A percentile compares a stretch with the other conserved stretches of the same genome.
phyloP scores from a whole-genome alignment of 495 filamentous ascomycete species.

The Penicillium samsonianum region DNA sequence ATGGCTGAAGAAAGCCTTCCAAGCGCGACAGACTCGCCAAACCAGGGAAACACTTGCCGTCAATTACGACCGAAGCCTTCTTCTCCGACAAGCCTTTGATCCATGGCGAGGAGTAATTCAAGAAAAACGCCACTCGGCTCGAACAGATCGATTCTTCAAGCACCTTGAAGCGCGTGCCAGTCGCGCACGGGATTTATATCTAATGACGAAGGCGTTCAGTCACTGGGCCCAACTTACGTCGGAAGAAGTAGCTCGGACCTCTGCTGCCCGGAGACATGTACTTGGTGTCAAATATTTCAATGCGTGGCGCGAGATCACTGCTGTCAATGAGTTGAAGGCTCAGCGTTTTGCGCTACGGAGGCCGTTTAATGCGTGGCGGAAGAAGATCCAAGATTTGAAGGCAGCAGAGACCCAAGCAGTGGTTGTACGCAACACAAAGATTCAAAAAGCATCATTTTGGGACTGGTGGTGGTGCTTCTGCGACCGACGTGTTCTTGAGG shows the following conservation, averaged over 20 bases:
- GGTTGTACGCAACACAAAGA: constrained; percentile 42
- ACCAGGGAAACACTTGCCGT: constrained; percentile 52
- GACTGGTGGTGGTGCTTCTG: constrained; percentile 59
- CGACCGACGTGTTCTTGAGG: constrained; percentile 55
- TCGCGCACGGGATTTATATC: constrained; percentile 63
- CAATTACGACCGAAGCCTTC: constrained; percentile 51
- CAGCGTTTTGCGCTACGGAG: constrained; percentile 59
- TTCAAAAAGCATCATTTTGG: constrained; percentile 51
- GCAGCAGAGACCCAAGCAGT: constrained; percentile 43
- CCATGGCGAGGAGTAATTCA: constrained; percentile 56
- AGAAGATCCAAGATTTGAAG: constrained; percentile 37
- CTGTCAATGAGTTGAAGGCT: constrained; percentile 67
- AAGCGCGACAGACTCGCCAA: constrained; percentile 43
- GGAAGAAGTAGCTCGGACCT: constrained; percentile 60
- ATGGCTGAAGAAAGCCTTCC: constrained; percentile 56
- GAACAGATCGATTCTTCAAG: constrained; percentile 62
- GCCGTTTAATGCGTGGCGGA: constrained; percentile 59
- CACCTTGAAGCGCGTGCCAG: constrained; percentile 61
- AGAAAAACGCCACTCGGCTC: constrained; percentile 46
- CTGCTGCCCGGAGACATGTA: constrained; percentile 65
- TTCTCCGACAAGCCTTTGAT: constrained; percentile 59
- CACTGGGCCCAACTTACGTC: constrained; percentile 68
- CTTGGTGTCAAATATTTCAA: constrained; percentile 73
- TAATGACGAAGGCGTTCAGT: constrained; percentile 70
- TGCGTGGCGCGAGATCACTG: constrained; percentile 74